Evolutionary conservation across 805 yeast species (phyloP), one percentile per base, ranked within the genome.

Genomic region (Kodamaea kaohsiungensis): DNA sequence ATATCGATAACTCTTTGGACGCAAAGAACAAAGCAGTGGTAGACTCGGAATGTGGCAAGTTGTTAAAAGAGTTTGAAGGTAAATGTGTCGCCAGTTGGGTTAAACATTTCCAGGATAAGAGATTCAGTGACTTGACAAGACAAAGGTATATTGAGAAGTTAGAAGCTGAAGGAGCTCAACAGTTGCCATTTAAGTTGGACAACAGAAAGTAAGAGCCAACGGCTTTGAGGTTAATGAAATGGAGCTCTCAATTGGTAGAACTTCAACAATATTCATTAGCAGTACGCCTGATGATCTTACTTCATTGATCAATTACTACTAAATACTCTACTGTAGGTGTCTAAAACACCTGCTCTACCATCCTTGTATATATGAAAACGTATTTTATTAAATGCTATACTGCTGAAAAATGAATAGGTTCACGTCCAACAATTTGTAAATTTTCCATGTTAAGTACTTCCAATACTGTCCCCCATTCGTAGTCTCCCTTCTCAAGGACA

Each of bases 31-130:
- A 76, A 45, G 65, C 66, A 5, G 69, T 70, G 30, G 83, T 90
- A 43, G 78, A 80, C 51, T 62, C 71, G 18, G 71, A 79, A 48
- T 92, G 98, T 70, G 79, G 83, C 0, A 53, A 57, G 1, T 78
- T 85, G 64, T 83, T 84, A 58, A 64, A 67, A n/a, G 78, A 76
- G 40, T 91, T 89, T 60, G 84, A 88, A 55, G 68, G 77, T n/a
- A 84, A 85, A 60, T 92, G 98, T 70, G 91, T 89, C 8, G 84
- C 85, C 12, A 84, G 91, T 52, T 92, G 98, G 98, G 91, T 68
- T 83, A 57, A 87, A 56, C 91, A 92, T 68, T 92, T 93, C 77
- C 93, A 91, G 66, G 93, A 91, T 69, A 92, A 91, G 69, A 82
- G 97, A 61, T 87, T 85, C 40, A 86, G 84, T 55, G 97, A 91